A percentile compares a stretch with the other conserved stretches of the same genome.
These are phyloP conservation scores for Lactuca saligna DNA, from an alignment of 129 eudicot species.

Conservation along the genomic window DNA sequence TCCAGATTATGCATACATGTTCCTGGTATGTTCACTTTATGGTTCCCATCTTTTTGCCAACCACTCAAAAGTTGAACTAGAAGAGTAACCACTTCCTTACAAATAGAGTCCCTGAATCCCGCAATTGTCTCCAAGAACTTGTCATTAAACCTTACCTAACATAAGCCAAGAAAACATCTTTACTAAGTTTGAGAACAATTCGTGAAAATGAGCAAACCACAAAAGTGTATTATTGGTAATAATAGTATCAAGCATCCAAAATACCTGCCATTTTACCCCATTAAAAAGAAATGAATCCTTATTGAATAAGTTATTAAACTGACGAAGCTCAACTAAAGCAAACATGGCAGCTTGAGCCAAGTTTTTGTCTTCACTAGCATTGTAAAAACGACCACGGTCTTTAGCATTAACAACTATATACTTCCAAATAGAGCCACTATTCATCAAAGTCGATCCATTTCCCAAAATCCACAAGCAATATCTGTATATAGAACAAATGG, in stretches of 20 bases:
- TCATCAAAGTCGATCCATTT: slow-evolving; percentile 48
- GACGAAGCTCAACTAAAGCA: slow-evolving; percentile 38
- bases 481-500: slow-evolving; percentile 31
- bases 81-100: slow-evolving; percentile 41
- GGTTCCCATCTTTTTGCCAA: slow-evolving; percentile 30
- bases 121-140: slow-evolving; percentile 40
- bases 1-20: slow-evolving; percentile 32
- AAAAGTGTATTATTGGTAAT: neutral
- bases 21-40: slow-evolving; percentile 19
- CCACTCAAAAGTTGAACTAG: slow-evolving; percentile 51
- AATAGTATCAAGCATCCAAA: neutral
- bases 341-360: slow-evolving; percentile 33
- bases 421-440: slow-evolving; percentile 68
- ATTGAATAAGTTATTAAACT: slow-evolving; percentile 29
- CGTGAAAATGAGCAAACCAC: neutral
- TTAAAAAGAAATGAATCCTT: slow-evolving; percentile 36
- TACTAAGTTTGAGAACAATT: neutral
- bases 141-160: slow-evolving; percentile 44
- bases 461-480: slow-evolving; percentile 81
- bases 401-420: slow-evolving; percentile 56
- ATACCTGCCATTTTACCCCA: slow-evolving; percentile 60
- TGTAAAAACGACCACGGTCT: slow-evolving; percentile 50
- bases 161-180: neutral
- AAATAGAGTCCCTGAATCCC: slow-evolving; percentile 10
- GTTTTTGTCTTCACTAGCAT: slow-evolving; percentile 52